A percentile compares a stretch with the other conserved stretches of the same genome.
Conservation (phyloP, 208 protist species). For the Wallacemonas sp. region DNA sequence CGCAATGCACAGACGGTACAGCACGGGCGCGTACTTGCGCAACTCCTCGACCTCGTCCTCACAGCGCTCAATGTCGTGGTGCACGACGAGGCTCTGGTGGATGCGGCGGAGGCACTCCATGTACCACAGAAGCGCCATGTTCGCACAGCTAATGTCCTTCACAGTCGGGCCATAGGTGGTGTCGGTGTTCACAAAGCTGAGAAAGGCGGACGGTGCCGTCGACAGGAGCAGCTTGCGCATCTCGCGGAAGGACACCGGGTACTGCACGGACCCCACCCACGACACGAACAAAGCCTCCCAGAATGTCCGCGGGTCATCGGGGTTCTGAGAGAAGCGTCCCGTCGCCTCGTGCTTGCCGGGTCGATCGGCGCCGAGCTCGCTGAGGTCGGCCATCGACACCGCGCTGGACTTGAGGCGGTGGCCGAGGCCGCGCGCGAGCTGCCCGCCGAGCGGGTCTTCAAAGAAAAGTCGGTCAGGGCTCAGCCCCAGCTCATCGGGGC, state of each 20-base stretch:
- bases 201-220: slow-evolving; percentile 31
- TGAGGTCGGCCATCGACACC: not conserved
- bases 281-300: slow-evolving; percentile 43
- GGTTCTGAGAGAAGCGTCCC: slow-evolving; percentile 7
- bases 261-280: slow-evolving; percentile 33
- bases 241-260: slow-evolving; percentile 32
- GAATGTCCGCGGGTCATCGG: slow-evolving; percentile 14
- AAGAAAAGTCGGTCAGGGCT: slow-evolving; percentile 10
- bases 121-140: slow-evolving; percentile 61
- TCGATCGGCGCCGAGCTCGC: not conserved
- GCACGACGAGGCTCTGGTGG: slow-evolving; percentile 38
- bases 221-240: slow-evolving; percentile 41
- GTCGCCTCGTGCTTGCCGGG: slow-evolving; percentile 2
- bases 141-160: slow-evolving; percentile 32
- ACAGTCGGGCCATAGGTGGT: slow-evolving; percentile 24
- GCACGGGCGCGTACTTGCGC: slow-evolving; percentile 23
- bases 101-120: slow-evolving; percentile 43
- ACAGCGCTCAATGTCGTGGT: slow-evolving; percentile 47
- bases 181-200: slow-evolving; percentile 24
- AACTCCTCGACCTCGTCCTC: slow-evolving; percentile 45
- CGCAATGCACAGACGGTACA: slow-evolving; percentile 43
- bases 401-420: not conserved
- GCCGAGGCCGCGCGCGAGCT: not conserved
- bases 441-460: slow-evolving; percentile 5
- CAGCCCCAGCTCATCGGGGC: not conserved